Evolutionary conservation across 2,329 filamentous ascomycete species (phyloP), one percentile per base, ranked within the genome.

Genomic region (Nectriaceae sp.): DNA sequence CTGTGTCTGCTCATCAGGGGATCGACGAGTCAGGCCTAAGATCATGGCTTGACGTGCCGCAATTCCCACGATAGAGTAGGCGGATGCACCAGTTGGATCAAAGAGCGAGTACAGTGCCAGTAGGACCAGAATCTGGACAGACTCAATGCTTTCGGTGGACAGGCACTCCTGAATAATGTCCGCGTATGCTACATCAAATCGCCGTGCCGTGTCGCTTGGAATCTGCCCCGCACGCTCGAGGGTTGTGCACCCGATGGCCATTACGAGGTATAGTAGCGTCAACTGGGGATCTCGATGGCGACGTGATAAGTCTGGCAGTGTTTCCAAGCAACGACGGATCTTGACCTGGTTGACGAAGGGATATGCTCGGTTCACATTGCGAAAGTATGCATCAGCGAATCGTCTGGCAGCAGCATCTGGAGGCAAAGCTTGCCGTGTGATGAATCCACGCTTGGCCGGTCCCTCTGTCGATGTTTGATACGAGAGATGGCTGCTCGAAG

Each of bases 221-320:
- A 73, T 63, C 46, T 75, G 69, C 1, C 72, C 72, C 2, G 71
- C 72, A 1, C 74, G 63, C 49, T 73, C 67, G 16, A 76, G 55
- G 0, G 72, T 75, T 0, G 72, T 75, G 43, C 69, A 73, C 0
- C 74, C 73, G 31, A 76, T 75, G 20, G 74, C 73, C 70, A 75
- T 74, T 53, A 75, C 65, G 4, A 76, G 67, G 49, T 72, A 73
- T 3, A 75, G 52, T 4, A 71, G 47, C 4, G 69, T 75, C 44
- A 60, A 55, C 13, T 56, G 53, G 18, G 59, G 57, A 37, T 61
- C 59, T 39, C 55, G 54, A 36, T 54, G 53, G 3, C 42, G 49
- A 4, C 67, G 65, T 22, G 66, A 65, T 19, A 59, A 49, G 26
- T 66, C 64, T 4, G 61, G 56, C 4, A 60, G 49, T 5, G 59